Conservation (phyloP, 1,284 basidiomycete species). For the Marasmius sp. region DNA sequence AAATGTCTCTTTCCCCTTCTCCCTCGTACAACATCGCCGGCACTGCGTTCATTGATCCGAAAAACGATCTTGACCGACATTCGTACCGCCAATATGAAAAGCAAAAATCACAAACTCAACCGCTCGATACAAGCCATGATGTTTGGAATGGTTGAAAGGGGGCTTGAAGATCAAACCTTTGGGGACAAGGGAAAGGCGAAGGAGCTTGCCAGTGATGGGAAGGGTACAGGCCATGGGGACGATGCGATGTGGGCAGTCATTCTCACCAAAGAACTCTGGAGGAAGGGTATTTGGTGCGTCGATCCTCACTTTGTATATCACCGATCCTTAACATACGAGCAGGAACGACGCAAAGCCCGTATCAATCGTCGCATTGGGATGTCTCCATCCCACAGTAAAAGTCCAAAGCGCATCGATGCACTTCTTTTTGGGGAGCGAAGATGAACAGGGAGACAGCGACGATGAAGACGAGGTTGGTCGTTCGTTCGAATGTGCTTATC, state of each 20-base stretch:
- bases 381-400: constrained; percentile 92
- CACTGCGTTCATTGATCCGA: constrained; percentile 85
- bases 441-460: constrained; percentile 69
- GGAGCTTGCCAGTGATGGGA: constrained; percentile 37
- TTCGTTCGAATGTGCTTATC: constrained; percentile 6
- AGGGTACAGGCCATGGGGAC: constrained; percentile 55
- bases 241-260: constrained; percentile 99
- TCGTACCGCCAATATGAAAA: constrained; percentile 84
- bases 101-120: constrained; percentile 96
- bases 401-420: constrained; percentile 96
- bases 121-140: constrained; percentile 95
- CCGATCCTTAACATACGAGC: background rate
- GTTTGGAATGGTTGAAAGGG: constrained; percentile 88
- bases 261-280: constrained; percentile 93
- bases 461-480: constrained; percentile 62
- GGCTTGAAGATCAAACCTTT: constrained; percentile 4
- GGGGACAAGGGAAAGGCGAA: constrained; percentile 43
- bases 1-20: constrained; percentile 92
- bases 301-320: background rate
- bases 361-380: constrained; percentile 89
- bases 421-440: constrained; percentile 91
- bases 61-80: constrained; percentile 96
- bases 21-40: constrained; percentile 84
- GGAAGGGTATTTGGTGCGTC: constrained; percentile 86
- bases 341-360: constrained; percentile 94